Base-by-base conservation (phyloP, 805 yeast genomes). In the Barnettozyma sucrosica region DNA sequence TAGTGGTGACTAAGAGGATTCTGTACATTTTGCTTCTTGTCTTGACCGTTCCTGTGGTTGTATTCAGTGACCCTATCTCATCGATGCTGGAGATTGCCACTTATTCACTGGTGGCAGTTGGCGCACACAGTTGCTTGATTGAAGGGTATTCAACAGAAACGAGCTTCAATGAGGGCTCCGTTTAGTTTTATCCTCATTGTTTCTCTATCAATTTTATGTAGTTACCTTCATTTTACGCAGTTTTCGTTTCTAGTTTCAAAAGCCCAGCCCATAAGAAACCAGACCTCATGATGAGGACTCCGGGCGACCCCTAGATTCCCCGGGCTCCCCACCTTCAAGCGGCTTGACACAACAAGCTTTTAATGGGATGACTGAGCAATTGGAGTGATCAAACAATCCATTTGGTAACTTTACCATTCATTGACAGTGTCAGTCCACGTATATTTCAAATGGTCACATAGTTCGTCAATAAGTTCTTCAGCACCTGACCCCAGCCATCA, bases 61-160 rank as follows among this genome's bases (percentile, higher is more conserved):
- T 47, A 6, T 25, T 46, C 19, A 23, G 44, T 3, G 39, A 40
- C 13, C 46, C 51, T 5, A 20, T 47, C 7, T 40, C 25, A 7
- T 32, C 43, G 7, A 7, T 45, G 3, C 34, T 47, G 13, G 49
- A 47, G 21, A 36, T 48, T 7, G 21, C 40, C 8, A 10, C 36
- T 2, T 47, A 47, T 33, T 50, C 51, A 3, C 2, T 36, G 14
- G 24, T 42, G 20, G 46, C 49, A 1, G 18, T 46, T 13, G 46
- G 47, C 3, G 10, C 45, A 5, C 57, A 52, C 38, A 33, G 47
- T 9, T 19, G 43, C 2, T 16, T 54, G 19, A 30, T 52, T 23
- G 57, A 54, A n/a, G 55, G 53, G 5, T 52, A 44, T n/a, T 30
- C 36, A 6, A 28, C 41, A 8, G 57, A 54, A 33, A 54, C 54